Evolutionary conservation across 306 rosid genomes (phyloP), one percentile per base, ranked within the genome.

Genomic region (Albizia julibrissin): DNA sequence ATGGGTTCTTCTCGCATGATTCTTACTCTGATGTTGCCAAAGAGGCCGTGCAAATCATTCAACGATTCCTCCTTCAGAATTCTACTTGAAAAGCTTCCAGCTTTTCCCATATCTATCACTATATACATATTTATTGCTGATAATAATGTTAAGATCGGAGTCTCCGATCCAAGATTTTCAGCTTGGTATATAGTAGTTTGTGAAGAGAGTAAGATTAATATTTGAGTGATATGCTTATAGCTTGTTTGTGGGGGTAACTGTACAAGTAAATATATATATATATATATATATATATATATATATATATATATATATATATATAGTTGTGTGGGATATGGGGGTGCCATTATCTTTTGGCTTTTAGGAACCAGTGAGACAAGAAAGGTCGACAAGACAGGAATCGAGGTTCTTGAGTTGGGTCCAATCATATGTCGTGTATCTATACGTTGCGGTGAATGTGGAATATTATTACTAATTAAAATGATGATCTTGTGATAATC

Each of bases 1-100:
- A 95, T 87, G 98, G 98, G 0, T 93, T 95, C 84, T 90, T 95
- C 87, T 89, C 95, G 0, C 88, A 89, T 77, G 85, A 88, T 84
- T 94, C 95, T 0, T 84, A 80, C 87, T 88, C 99, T 5, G 15
- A 90, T 78, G 64, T 71, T 50, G 76, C 88, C 12, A 65, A 86
- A 24, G 78, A 88, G 26, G 90, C 84, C 52, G 39, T 95, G 18
- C 90, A 85, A 52, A 19, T 85, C 85, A 88, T 95, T 40, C 84
- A 82, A 71, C 49, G 49, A 4, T 95, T 95, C 85, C 83, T 95
- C 81, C 74, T 82, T 65, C 54, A 82, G 70, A 86, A 85, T 78
- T 90, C 87, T 83, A 31, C 6, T 83, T 88, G 42, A 26, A 58
- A 10, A 61, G 0, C 1, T 4, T 5, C 27, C 37, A 26, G 37